phyloP scores from a whole-genome alignment of 1,284 basidiomycete species.

The Salmacisia buchloeana region DNA sequence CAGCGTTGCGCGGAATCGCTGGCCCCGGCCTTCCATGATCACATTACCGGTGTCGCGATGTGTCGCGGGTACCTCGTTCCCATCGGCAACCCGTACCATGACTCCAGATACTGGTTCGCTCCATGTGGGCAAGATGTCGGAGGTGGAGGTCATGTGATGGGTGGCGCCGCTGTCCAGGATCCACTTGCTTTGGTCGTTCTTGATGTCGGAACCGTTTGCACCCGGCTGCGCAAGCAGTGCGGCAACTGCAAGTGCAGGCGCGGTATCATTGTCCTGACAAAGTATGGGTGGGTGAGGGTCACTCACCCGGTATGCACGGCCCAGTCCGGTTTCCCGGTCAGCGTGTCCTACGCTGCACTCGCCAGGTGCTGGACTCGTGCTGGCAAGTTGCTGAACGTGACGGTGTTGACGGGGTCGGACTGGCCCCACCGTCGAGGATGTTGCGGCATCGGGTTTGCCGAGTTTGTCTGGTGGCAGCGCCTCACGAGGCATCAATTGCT shows the following conservation, averaged over 20 bases:
- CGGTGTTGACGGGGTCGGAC: not conserved
- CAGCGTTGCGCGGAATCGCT: not conserved
- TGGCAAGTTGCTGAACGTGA: not conserved
- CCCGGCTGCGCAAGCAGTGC: too few species aligned
- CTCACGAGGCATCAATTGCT: not conserved
- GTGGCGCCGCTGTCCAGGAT: not conserved
- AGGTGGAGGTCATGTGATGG: not conserved
- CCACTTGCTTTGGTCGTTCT: not conserved
- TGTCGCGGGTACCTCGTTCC: not conserved
- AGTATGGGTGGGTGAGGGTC: not conserved
- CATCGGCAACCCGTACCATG: not conserved
- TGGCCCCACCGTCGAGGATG: not conserved
- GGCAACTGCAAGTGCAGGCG: not conserved
- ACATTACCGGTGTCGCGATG: not conserved
- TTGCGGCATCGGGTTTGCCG: not conserved
- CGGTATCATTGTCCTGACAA: not conserved
- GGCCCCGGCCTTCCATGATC: not conserved
- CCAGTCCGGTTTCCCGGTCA: not conserved
- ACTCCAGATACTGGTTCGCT: too few species aligned
- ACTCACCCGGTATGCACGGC: not conserved
- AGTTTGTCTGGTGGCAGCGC: not conserved
- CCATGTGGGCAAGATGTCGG: not conserved
- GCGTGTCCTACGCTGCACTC: not conserved
- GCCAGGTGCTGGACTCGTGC: not conserved
- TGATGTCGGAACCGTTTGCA: too few species aligned